Evolutionary conservation across 73 alveolate species (phyloP).

Genomic region (Paramecium primaurelia): DNA sequence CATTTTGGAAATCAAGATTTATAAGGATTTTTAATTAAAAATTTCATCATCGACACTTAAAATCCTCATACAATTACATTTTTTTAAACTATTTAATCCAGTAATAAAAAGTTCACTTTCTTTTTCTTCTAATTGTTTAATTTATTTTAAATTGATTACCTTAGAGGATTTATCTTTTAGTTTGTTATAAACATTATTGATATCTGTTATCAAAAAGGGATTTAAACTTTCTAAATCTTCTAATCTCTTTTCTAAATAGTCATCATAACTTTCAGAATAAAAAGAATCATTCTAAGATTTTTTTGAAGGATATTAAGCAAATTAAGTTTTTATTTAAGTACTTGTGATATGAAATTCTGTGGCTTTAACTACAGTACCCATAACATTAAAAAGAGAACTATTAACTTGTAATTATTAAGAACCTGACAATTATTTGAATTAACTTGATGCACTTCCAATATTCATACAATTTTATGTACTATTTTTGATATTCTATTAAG

Average conservation of each 20-base stretch:
- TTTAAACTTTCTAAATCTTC: background rate
- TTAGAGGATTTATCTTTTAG: background rate
- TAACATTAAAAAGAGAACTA: background rate
- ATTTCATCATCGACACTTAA: conserved; percentile 23
- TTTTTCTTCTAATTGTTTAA: background rate
- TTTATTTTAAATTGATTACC: background rate
- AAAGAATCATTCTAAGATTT: background rate
- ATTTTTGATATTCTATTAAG: background rate
- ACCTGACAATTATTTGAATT: background rate
- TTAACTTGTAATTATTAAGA: background rate
- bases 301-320: background rate
- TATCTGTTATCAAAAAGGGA: background rate
- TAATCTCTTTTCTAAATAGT: background rate
- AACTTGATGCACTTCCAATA: background rate
- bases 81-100: background rate
- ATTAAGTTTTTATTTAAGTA: background rate
- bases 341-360: background rate
- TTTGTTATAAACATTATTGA: background rate
- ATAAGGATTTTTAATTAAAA: background rate
- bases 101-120: background rate
- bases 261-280: background rate
- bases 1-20: background rate
- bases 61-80: background rate
- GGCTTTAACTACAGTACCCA: background rate
- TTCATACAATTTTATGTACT: background rate